Evolutionary conservation across 148 eudicot genomes (phyloP).

Genomic region (Agrostemma githago): DNA sequence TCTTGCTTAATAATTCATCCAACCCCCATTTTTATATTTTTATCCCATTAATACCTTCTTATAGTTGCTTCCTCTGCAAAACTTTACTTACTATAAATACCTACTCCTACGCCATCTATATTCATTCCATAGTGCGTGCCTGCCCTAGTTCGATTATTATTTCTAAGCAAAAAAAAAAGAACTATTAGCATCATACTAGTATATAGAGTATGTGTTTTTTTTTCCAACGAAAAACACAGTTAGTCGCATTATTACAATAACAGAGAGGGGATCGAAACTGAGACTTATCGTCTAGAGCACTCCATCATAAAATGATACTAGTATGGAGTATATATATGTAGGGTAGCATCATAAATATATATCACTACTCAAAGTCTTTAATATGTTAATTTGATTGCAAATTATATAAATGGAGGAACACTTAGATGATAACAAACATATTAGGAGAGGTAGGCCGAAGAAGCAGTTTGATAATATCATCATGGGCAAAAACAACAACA

Average conservation of each 20-base stretch:
- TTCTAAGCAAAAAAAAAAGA: neutral
- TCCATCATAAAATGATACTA: too few relatives aligned
- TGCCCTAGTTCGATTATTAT: neutral
- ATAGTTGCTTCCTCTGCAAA: constrained; percentile 19
- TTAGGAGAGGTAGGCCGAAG: constrained; percentile 27
- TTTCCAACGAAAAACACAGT: too few relatives aligned
- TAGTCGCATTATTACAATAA: too few relatives aligned
- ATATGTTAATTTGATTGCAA: neutral
- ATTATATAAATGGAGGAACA: constrained; percentile 16
- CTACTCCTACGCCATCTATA: neutral
- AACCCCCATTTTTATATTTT: constrained; percentile 18
- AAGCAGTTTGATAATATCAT: constrained; percentile 15
- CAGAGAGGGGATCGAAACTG: too few relatives aligned
- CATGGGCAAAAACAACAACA: constrained; percentile 7
- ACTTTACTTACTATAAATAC: constrained; percentile 1
- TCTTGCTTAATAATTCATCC: constrained; percentile 10
- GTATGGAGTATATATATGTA: too few relatives aligned
- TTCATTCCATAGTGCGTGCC: neutral
- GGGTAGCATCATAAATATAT: neutral
- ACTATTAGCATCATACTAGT: neutral
- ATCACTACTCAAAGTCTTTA: neutral
- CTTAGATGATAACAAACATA: neutral
- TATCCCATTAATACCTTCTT: constrained; percentile 1
- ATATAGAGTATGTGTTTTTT: too few relatives aligned
- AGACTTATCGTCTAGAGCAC: too few relatives aligned